Evolutionary conservation across 2,329 filamentous ascomycete species (phyloP).

Genomic region (Epichloe uncinata): DNA sequence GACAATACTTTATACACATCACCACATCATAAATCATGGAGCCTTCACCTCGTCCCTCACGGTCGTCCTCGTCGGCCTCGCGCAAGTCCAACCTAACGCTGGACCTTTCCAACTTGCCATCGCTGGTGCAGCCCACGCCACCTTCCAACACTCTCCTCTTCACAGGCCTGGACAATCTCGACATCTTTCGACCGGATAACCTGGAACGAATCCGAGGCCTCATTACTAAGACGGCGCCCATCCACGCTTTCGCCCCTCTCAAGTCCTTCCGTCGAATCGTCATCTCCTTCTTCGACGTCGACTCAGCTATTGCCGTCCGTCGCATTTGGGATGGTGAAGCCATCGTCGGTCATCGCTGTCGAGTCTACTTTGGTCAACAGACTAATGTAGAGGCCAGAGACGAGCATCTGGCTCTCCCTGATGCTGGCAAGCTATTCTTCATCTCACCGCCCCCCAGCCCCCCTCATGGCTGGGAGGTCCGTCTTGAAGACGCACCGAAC

Average conservation of each 20-base stretch:
- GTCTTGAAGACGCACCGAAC: constrained; percentile 55
- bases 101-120: constrained; percentile 60
- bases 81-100: constrained; percentile 45
- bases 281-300: constrained; percentile 59
- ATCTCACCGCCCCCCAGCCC: constrained; percentile 59
- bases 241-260: constrained; percentile 68
- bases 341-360: constrained; percentile 55
- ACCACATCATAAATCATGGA: constrained; percentile 17
- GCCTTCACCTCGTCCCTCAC: constrained; percentile 23
- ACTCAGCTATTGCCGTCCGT: constrained; percentile 58
- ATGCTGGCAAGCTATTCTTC: constrained; percentile 60
- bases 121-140: constrained; percentile 55
- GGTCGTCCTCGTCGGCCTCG: constrained; percentile 32
- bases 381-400: constrained; percentile 43
- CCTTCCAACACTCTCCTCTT: constrained; percentile 76
- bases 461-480: constrained; percentile 56
- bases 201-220: constrained; percentile 60
- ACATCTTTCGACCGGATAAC: constrained; percentile 63
- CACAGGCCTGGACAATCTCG: constrained; percentile 60
- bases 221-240: constrained; percentile 53
- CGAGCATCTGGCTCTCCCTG: constrained; percentile 50
- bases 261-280: constrained; percentile 75
- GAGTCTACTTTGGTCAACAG: constrained; percentile 54
- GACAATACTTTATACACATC: constrained; percentile 3
- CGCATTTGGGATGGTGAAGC: constrained; percentile 60